Evolutionary conservation across 257 asterid species (phyloP), one percentile per base, ranked within the genome.

Genomic region (Thymus mandschuricus): DNA sequence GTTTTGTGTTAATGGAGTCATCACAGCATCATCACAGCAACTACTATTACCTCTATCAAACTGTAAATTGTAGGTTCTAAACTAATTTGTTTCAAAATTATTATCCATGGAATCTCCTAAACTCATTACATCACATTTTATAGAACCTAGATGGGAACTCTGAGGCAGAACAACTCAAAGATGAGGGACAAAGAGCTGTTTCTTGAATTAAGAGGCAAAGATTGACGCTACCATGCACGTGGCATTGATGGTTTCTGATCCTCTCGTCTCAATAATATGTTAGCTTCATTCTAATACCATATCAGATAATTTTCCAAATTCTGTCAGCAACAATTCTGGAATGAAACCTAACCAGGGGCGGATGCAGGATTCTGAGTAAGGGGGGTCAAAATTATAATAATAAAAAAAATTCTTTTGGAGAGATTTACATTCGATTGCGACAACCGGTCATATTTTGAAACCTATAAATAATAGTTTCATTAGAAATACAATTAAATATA

Each of bases 81-180:
- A 12, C 29, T n/a, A 60, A 40, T 38, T 50, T n/a, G 61, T 1
- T 35, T 35, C 6, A 4, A 35, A 35, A 7, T 35, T 35, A 35
- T 35, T 35, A 21, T 49, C n/a, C 11, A 60, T 54, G 34, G 33
- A 58, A 64, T 44, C 43, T 56, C 48, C 77, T 45, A 60, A 57
- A 9, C 11, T 60, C 57, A 13, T 63, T 63, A 44, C 13, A 29
- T 72, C 62, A 9, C 55, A 52, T n/a, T n/a, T 78, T 83, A 86
- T 92, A 83, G 92, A 74, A 74, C 57, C 75, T n/a, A 46, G 64
- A 85, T 15, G 70, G 73, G 52, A 80, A 78, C 66, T 51, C 44
- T 40, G 66, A 70, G 69, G 69, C 54, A 57, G 70, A 79, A 52
- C 76, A 28, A 50, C 4, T 31, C 27, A 27, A 56, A 44, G 83